These are phyloP conservation scores for Ustilago xerochloae DNA, from an alignment of 1,284 basidiomycete genomes.

Conservation along the genomic window DNA sequence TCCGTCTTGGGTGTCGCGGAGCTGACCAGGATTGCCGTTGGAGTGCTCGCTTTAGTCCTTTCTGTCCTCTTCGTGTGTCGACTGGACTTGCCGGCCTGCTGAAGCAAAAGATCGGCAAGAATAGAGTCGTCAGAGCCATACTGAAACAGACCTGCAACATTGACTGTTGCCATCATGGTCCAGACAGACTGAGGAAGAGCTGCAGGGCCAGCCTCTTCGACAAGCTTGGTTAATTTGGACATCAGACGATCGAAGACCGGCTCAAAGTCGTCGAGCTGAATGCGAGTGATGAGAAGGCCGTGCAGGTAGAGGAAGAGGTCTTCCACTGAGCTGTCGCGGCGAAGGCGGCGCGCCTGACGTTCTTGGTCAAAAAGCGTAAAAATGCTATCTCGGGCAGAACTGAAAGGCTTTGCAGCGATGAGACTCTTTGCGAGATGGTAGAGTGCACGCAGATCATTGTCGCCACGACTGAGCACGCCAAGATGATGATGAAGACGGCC, in stretches of 20 bases:
- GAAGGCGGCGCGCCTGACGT: slow-evolving; percentile 72
- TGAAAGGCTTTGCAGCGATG: slow-evolving; percentile 76
- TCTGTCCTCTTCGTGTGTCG: slow-evolving; percentile 50
- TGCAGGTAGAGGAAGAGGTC: slow-evolving; percentile 92
- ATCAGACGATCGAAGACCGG: slow-evolving; percentile 83
- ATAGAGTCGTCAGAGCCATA: slow-evolving; percentile 83
- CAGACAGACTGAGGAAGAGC: slow-evolving; percentile 78
- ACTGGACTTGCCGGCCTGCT: slow-evolving; percentile 19
- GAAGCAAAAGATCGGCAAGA: slow-evolving; percentile 69
- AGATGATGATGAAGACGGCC: slow-evolving; percentile 94
- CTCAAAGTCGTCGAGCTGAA: slow-evolving; percentile 89
- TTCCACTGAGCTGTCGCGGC: slow-evolving; percentile 78
- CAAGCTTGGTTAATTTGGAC: slow-evolving; percentile 74
- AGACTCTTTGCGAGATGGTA: slow-evolving; percentile 95
- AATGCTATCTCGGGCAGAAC: slow-evolving; percentile 85
- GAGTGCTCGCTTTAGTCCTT: slow-evolving; percentile 70
- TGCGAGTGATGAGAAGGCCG: slow-evolving; percentile 93
- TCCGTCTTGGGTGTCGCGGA: slow-evolving; percentile 52
- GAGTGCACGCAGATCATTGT: slow-evolving; percentile 81
- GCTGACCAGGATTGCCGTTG: slow-evolving; percentile 44
- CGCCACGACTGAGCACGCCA: slow-evolving; percentile 82
- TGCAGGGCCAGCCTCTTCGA: slow-evolving; percentile 23
- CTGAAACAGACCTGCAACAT: slow-evolving; percentile 84
- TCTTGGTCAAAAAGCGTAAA: slow-evolving; percentile 83
- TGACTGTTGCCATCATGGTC: slow-evolving; percentile 93